Conservation (phyloP, 345 rosid genomes). For the Adansonia digitata region DNA sequence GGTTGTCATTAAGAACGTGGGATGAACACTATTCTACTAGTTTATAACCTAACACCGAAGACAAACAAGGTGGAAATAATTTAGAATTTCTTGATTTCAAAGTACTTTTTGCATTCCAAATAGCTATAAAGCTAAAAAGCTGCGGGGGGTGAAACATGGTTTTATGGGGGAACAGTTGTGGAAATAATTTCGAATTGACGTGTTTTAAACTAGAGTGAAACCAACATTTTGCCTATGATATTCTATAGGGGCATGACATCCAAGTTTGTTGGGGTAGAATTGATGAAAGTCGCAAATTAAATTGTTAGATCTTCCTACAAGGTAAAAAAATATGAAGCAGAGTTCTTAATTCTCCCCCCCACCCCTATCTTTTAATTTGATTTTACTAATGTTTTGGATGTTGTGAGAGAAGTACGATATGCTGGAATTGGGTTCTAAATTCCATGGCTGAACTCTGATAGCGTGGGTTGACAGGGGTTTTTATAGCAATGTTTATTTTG, state of each 20-base stretch:
- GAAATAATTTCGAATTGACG: neutral
- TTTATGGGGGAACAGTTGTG: neutral
- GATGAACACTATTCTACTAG: neutral
- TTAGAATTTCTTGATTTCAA: neutral
- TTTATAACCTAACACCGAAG: neutral
- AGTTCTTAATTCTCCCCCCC: too few species aligned
- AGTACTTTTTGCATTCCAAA: neutral
- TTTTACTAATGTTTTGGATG: neutral
- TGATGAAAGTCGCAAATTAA: neutral
- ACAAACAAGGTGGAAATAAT: neutral
- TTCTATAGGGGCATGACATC: neutral
- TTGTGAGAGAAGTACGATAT: neutral
- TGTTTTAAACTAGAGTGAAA: neutral
- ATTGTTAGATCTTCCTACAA: neutral
- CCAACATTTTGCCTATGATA: neutral
- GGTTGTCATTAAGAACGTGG: neutral
- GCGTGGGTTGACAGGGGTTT: neutral
- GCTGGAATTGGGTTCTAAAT: constrained; percentile 8
- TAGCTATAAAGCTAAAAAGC: neutral
- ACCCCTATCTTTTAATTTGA: neutral
- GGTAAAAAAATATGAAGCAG: neutral
- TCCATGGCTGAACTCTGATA: neutral
- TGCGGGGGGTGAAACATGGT: neutral
- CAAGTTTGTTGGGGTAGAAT: neutral
- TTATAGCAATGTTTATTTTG: neutral